These are phyloP conservation scores for Aspergillus texensis DNA, from an alignment of 2,329 filamentous ascomycete species.

Conservation along the genomic window DNA sequence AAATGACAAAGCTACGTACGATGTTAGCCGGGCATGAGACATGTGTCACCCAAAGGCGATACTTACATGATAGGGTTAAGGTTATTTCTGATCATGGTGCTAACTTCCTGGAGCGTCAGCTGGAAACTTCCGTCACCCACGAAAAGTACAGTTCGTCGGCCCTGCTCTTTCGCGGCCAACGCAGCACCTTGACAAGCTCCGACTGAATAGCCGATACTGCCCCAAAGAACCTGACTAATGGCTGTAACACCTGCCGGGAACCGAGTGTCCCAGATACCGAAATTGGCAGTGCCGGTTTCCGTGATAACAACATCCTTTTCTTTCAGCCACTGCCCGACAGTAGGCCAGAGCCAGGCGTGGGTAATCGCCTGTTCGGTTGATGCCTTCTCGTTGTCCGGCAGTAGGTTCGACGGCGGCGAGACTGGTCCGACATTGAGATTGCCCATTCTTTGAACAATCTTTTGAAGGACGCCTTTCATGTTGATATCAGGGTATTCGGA, in stretches of 20 bases:
- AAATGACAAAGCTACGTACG: constrained; percentile 67
- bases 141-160: constrained; percentile 74
- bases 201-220: constrained; percentile 67
- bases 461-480: constrained; percentile 79
- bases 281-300: constrained; percentile 85
- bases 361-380: constrained; percentile 45
- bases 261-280: constrained; percentile 84
- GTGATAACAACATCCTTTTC: constrained; percentile 78
- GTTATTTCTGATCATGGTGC: constrained; percentile 76
- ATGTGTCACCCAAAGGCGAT: constrained; percentile 12
- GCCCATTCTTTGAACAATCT: constrained; percentile 62
- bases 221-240: constrained; percentile 77
- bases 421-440: constrained; percentile 59
- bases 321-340: constrained; percentile 70
- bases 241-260: constrained; percentile 79
- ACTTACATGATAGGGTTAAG: constrained; percentile 75
- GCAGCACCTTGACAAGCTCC: constrained; percentile 69
- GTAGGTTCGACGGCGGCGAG: constrained; percentile 59
- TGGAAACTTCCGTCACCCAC: constrained; percentile 90
- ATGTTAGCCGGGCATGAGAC: constrained; percentile 36
- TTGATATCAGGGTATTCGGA: constrained; percentile 76
- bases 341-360: constrained; percentile 70
- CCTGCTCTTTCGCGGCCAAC: constrained; percentile 69
- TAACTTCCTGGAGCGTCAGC: constrained; percentile 79
- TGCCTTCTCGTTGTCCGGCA: constrained; percentile 38